Evolutionary conservation across 2,329 filamentous ascomycete species (phyloP).

Genomic region (Falciphora oryzae): DNA sequence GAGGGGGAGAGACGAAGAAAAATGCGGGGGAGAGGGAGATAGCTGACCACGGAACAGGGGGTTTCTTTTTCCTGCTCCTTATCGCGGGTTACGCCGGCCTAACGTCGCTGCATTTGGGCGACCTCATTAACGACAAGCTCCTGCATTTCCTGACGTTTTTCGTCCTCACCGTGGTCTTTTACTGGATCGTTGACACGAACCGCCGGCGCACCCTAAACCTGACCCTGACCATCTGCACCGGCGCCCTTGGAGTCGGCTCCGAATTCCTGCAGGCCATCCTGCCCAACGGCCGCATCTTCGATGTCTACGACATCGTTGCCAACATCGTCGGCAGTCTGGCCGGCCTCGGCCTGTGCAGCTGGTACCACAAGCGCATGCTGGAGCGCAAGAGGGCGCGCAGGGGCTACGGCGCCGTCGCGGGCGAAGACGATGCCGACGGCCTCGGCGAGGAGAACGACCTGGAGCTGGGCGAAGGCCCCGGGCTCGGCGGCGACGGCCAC

Average conservation of each 20-base stretch:
- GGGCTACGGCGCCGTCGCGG: slow-evolving; percentile 64
- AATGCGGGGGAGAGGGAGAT: background rate
- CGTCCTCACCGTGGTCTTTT: slow-evolving; percentile 78
- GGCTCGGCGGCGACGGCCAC: slow-evolving; percentile 38
- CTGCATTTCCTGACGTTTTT: slow-evolving; percentile 89
- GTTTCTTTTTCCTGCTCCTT: slow-evolving; percentile 65
- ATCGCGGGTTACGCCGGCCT: slow-evolving; percentile 76
- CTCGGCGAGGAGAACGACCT: slow-evolving; percentile 58
- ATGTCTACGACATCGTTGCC: slow-evolving; percentile 79
- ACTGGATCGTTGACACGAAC: slow-evolving; percentile 93
- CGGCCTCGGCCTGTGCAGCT: slow-evolving; percentile 69
- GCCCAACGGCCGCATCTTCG: slow-evolving; percentile 65
- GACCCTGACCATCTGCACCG: slow-evolving; percentile 74
- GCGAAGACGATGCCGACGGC: slow-evolving; percentile 32
- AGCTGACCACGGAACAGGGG: slow-evolving; percentile 39
- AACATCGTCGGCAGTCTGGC: slow-evolving; percentile 75
- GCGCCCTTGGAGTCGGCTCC: slow-evolving; percentile 63
- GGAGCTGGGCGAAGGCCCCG: slow-evolving; percentile 63
- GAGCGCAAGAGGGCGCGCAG: slow-evolving; percentile 74
- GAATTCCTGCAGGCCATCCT: slow-evolving; percentile 72
- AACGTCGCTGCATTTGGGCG: slow-evolving; percentile 51
- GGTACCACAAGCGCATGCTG: slow-evolving; percentile 95
- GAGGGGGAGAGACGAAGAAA: background rate
- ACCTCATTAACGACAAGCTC: slow-evolving; percentile 77
- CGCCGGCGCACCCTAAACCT: slow-evolving; percentile 80